Conservation (phyloP, 352 stramenopile species). For the Phytophthora capsici region DNA sequence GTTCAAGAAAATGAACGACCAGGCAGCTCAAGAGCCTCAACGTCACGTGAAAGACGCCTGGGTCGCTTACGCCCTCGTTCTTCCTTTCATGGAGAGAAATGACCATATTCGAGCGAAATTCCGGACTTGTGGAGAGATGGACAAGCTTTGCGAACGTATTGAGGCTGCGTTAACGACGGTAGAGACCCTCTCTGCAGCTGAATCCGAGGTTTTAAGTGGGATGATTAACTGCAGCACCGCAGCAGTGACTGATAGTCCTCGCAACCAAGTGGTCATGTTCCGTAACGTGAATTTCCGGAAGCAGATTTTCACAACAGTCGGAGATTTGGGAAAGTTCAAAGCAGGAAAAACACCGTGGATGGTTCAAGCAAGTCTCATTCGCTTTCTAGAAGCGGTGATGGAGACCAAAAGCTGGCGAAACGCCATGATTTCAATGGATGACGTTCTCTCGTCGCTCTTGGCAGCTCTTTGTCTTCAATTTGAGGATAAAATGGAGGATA, state of each 20-base stretch:
- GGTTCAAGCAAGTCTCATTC: constrained; percentile 42
- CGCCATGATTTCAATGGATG: constrained; percentile 26
- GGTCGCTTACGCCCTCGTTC: constrained; percentile 56
- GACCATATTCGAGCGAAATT: constrained; percentile 51
- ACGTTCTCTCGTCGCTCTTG: constrained; percentile 32
- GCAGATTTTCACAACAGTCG: constrained; percentile 21
- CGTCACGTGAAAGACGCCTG: constrained; percentile 29
- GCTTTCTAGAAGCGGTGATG: constrained; percentile 54
- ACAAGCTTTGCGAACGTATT: constrained; percentile 52
- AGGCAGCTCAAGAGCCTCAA: constrained; percentile 5
- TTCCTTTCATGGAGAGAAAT: constrained; percentile 62
- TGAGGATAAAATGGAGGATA: constrained; percentile 17
- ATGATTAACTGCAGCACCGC: constrained; percentile 61
- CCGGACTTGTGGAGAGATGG: constrained; percentile 61
- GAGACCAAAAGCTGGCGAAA: constrained; percentile 71
- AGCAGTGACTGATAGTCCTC: constrained; percentile 40
- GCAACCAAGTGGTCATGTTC: constrained; percentile 71
- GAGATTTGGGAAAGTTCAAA: not conserved
- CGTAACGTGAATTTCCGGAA: constrained; percentile 44
- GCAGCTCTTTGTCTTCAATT: constrained; percentile 13
- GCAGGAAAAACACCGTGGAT: constrained; percentile 5
- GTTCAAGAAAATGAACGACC: constrained; percentile 52
- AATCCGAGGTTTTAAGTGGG: constrained; percentile 34
- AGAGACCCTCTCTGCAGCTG: not conserved
- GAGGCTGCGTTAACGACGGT: constrained; percentile 6